phyloP scores from a whole-genome alignment of 306 rosid genomes.

The Vicia sativa region DNA sequence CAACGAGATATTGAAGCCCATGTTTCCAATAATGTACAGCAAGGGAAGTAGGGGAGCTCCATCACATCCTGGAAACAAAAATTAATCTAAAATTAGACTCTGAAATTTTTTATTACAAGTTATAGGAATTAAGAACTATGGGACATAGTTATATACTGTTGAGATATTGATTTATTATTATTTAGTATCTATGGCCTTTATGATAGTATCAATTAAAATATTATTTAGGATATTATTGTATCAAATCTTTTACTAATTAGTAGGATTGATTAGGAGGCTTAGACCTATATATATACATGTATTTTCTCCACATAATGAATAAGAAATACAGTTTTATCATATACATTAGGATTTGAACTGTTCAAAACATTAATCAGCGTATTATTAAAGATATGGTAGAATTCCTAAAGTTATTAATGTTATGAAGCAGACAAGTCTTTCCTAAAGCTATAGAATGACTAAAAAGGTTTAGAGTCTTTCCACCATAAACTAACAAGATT shows the following conservation, averaged over 20 bases:
- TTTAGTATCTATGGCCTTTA: too few species aligned
- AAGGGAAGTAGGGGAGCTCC: conserved; percentile 55
- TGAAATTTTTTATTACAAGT: conserved; percentile 5
- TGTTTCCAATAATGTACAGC: conserved; percentile 48
- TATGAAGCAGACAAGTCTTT: too few species aligned
- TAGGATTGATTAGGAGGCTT: too few species aligned
- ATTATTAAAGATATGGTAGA: background rate
- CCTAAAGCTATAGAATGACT: background rate
- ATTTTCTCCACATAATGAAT: too few species aligned
- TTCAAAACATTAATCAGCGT: background rate
- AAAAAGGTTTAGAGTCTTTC: background rate
- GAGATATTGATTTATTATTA: too few species aligned
- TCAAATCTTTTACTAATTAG: too few species aligned
- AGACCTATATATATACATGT: too few species aligned
- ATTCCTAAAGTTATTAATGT: background rate
- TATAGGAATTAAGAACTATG: too few species aligned
- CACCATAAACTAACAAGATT: background rate
- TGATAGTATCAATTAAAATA: too few species aligned
- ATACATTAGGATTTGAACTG: background rate
- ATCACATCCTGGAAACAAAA: conserved; percentile 51
- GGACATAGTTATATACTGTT: too few species aligned
- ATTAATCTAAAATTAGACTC: conserved; percentile 29
- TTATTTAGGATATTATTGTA: too few species aligned
- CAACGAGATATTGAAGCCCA: conserved; percentile 72
- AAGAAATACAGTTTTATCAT: too few species aligned